Evolutionary conservation across 331 rosid genomes (phyloP).

Genomic region (Quercus tomentella): DNA sequence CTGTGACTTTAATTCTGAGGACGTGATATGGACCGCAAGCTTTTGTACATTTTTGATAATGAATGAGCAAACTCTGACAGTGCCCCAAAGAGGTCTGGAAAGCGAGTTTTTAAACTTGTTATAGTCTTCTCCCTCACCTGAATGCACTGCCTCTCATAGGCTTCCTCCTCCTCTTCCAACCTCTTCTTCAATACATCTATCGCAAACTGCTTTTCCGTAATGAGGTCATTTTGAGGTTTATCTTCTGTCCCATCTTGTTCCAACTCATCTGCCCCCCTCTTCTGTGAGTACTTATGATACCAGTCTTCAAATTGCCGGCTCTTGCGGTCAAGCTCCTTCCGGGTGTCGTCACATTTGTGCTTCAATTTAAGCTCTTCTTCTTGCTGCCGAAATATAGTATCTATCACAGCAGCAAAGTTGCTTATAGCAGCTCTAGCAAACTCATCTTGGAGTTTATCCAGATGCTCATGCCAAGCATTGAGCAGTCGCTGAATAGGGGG

Average conservation of each 20-base stretch:
- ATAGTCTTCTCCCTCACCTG: constrained; percentile 89
- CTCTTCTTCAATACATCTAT: constrained; percentile 61
- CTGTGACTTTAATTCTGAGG: constrained; percentile 31
- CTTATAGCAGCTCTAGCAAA: constrained; percentile 57
- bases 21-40: constrained; percentile 42
- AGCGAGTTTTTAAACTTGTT: constrained; percentile 49
- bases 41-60: constrained; percentile 49
- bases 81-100: constrained; percentile 85
- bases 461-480: constrained; percentile 68
- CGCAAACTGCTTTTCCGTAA: constrained; percentile 52
- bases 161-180: constrained; percentile 67
- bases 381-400: constrained; percentile 52
- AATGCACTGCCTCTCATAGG: constrained; percentile 42
- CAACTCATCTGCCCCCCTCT: constrained; percentile 37
- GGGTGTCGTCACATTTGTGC: constrained; percentile 69
- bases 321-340: constrained; percentile 73
- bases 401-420: constrained; percentile 63
- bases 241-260: constrained; percentile 48
- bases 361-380: constrained; percentile 62
- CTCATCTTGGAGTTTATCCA: constrained; percentile 85
- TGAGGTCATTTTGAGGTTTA: constrained; percentile 19
- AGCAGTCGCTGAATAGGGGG: constrained; percentile 72
- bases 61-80: constrained; percentile 51
- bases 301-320: constrained; percentile 69
- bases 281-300: constrained; percentile 64